These are phyloP conservation scores for Stromatinia cepivora DNA, from an alignment of 2,329 filamentous ascomycete genomes.

Conservation along the genomic window DNA sequence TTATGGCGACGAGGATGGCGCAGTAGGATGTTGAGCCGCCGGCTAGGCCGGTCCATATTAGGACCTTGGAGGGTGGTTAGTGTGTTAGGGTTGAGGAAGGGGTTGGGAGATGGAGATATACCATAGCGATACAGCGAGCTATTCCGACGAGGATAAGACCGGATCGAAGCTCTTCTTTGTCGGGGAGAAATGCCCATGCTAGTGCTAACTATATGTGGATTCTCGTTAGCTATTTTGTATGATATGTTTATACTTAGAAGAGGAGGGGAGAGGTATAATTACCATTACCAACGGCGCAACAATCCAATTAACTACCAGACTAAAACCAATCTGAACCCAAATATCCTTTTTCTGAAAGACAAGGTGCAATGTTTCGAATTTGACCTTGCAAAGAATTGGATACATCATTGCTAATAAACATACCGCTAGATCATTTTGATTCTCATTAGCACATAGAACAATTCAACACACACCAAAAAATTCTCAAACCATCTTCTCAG, in stretches of 20 bases:
- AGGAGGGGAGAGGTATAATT: constrained; percentile 17
- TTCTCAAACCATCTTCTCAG: background rate
- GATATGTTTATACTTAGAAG: background rate
- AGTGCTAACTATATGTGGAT: constrained; percentile 50
- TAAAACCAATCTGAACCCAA: constrained; percentile 80
- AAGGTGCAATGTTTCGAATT: constrained; percentile 71
- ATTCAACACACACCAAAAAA: background rate
- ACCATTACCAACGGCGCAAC: constrained; percentile 77
- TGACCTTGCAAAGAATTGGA: constrained; percentile 84
- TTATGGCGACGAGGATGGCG: constrained; percentile 74
- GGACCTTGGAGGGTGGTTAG: constrained; percentile 30
- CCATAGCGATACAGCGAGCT: constrained; percentile 88
- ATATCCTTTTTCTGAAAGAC: constrained; percentile 61
- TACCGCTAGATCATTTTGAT: constrained; percentile 54
- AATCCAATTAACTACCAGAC: constrained; percentile 78
- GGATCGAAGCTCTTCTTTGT: constrained; percentile 56
- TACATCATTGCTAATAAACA: constrained; percentile 93
- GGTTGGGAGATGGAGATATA: constrained; percentile 34
- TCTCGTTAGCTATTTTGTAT: background rate
- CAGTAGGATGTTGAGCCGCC: constrained; percentile 81
- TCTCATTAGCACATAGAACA: background rate
- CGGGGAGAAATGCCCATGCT: constrained; percentile 67
- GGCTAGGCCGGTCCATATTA: constrained; percentile 78
- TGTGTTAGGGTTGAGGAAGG: background rate
- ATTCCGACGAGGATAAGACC: constrained; percentile 82